Evolutionary conservation across 106 monocot species (phyloP), one percentile per base, ranked within the genome.

Genomic region (Xerophyta viscosa): DNA sequence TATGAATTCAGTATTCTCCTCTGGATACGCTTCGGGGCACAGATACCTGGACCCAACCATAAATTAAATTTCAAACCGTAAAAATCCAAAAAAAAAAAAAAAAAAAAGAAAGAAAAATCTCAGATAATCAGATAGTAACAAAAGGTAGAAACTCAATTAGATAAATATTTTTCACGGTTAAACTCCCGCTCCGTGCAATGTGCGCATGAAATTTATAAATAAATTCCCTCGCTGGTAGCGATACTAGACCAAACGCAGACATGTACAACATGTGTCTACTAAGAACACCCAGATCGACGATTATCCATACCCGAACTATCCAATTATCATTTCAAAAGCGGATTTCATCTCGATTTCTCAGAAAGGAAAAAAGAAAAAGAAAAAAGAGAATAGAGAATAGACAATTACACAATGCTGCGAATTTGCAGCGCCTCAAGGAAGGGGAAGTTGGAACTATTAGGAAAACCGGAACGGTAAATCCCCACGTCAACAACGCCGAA

Each of bases 401-500:
- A 12, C 11, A 24, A 1, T 15, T 31, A 87, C 78, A 87, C 60
- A 33, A 87, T 65, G 17, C 71, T 75, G 28, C 75, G 66, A 39
- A 92, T 75, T 6, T 67, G 67, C 15, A 92, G 60, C 2, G 73
- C 39, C 17, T 77, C 60, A 37, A 92, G 67, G 39, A 87, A 92
- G 4, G 51, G 66, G 46, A 92, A 79, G 51, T 87, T 92, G 42
- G 57, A 57, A 15, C 55, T 37, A 1, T 26, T 48, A 6, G 92
- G 92, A 30, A 80, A 70, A 0, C 73, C 86, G 22, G 87, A 92
- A 9, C 92, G 62, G 73, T 77, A 92, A 48, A 92, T 68, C 18
- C 92, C 87, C 14, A 27, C 20, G 26, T 78, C 83, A 24, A 92
- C 92, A 70, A 80, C 71, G 28, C 56, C 79, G 56, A 83, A 92